A percentile compares a stretch with the other conserved stretches of the same genome.
phyloP scores from a whole-genome alignment of 176 grass and related monocot species.

The Eremochloa ophiuroides region DNA sequence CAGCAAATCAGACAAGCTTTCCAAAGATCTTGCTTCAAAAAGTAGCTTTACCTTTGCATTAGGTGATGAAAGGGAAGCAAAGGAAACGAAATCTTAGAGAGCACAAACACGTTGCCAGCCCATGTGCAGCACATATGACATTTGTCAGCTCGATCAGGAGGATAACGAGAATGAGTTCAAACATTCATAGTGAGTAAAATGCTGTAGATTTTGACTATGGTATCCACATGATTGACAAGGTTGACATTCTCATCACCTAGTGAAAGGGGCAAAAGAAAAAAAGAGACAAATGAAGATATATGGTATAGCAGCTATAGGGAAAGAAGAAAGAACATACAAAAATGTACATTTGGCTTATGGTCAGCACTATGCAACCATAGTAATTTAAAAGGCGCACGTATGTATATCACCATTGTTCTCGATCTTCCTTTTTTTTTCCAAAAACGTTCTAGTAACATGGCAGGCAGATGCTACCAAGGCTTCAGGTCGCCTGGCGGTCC shows the following conservation, averaged over 20 bases:
- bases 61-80: neutral
- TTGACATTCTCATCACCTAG: conserved; percentile 25
- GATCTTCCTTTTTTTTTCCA: neutral
- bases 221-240: conserved; percentile 31
- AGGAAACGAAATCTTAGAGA: neutral
- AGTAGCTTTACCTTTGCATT: neutral
- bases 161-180: neutral
- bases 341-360: conserved; percentile 75
- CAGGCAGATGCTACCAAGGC: conserved; percentile 61
- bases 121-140: neutral
- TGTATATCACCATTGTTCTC: conserved; percentile 33
- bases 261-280: neutral
- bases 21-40: conserved; percentile 12
- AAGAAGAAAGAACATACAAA: conserved; percentile 43
- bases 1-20: neutral
- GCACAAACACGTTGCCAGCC: neutral
- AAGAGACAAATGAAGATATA: conserved; percentile 24
- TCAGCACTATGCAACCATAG: conserved; percentile 47
- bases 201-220: conserved; percentile 26
- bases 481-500: conserved; percentile 67
- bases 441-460: conserved; percentile 18
- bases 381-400: conserved; percentile 22
- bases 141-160: neutral
- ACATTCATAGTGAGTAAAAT: neutral
- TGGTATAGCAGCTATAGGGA: conserved; percentile 33